These are phyloP conservation scores for Zygoascus biomembranicola DNA, from an alignment of 805 yeast species.

Conservation along the genomic window DNA sequence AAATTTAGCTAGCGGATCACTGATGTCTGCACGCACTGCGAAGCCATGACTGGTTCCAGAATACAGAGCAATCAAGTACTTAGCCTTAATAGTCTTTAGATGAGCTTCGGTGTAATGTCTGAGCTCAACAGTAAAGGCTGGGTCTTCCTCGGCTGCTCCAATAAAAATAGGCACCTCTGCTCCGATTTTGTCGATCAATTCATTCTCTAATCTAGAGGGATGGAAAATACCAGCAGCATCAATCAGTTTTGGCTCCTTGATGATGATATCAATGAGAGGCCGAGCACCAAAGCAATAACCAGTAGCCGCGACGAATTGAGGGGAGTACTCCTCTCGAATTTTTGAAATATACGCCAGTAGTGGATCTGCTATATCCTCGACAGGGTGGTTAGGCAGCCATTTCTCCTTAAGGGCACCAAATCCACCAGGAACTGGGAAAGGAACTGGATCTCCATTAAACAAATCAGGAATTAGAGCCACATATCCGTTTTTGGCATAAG, in stretches of 20 bases:
- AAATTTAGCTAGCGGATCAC: conserved; percentile 42
- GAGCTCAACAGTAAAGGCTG: conserved; percentile 50
- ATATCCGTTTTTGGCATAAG: conserved; percentile 51
- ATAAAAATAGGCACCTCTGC: conserved; percentile 36
- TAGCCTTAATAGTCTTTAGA: conserved; percentile 43
- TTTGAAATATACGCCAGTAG: not conserved
- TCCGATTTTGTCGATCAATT: not conserved
- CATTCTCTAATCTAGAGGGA: not conserved
- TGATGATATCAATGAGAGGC: not conserved
- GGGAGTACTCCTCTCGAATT: conserved; percentile 24
- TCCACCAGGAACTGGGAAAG: conserved; percentile 20
- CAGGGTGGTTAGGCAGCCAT: conserved; percentile 52
- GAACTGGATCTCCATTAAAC: conserved; percentile 46
- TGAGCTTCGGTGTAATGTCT: conserved; percentile 53
- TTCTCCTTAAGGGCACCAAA: conserved; percentile 18
- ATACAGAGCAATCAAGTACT: conserved; percentile 53
- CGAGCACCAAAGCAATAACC: conserved; percentile 87
- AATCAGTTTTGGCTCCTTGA: not conserved
- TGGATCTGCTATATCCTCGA: conserved; percentile 34
- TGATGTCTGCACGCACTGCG: conserved; percentile 66
- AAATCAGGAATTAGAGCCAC: conserved; percentile 72
- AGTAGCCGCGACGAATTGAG: conserved; percentile 45
- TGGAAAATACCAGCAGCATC: conserved; percentile 1
- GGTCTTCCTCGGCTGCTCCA: conserved; percentile 69
- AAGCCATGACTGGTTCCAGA: conserved; percentile 67